phyloP scores from a whole-genome alignment of 208 protist species.

The Lotmaria passim region DNA sequence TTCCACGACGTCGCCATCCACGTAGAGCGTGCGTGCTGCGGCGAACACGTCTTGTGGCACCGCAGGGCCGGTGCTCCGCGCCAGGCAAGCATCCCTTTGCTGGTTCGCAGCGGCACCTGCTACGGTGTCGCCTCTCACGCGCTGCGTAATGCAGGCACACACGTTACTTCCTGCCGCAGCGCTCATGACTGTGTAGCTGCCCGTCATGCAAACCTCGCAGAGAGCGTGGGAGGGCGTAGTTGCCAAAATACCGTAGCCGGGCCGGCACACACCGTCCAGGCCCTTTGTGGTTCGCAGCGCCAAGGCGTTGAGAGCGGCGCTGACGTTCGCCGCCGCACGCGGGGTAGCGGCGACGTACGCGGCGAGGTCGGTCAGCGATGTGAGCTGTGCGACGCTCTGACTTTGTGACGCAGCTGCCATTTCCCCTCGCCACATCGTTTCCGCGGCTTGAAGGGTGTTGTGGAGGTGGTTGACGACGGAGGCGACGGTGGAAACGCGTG shows the following conservation, averaged over 20 bases:
- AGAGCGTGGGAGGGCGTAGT: neutral
- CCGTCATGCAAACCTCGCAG: constrained; percentile 13
- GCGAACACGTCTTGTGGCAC: neutral
- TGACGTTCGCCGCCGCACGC: constrained; percentile 20
- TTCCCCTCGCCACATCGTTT: constrained; percentile 15
- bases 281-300: constrained; percentile 6
- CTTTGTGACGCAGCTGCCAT: neutral
- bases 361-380: neutral
- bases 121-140: neutral
- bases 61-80: constrained; percentile 3
- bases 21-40: neutral
- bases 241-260: constrained; percentile 12
- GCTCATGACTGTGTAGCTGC: constrained; percentile 25
- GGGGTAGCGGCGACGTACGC: constrained; percentile 1
- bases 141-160: constrained; percentile 34
- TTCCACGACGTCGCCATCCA: constrained; percentile 11
- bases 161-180: constrained; percentile 11
- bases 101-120: neutral
- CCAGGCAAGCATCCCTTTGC: neutral
- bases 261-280: constrained; percentile 30
- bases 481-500: constrained; percentile 12
- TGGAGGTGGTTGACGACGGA: constrained; percentile 7
- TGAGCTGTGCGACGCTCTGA: constrained; percentile 12
- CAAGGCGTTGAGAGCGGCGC: constrained; percentile 9
- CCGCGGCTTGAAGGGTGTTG: constrained; percentile 10